These are phyloP conservation scores for Fusarium sambucinum DNA, from an alignment of 2,329 filamentous ascomycete species.

Conservation along the genomic window DNA sequence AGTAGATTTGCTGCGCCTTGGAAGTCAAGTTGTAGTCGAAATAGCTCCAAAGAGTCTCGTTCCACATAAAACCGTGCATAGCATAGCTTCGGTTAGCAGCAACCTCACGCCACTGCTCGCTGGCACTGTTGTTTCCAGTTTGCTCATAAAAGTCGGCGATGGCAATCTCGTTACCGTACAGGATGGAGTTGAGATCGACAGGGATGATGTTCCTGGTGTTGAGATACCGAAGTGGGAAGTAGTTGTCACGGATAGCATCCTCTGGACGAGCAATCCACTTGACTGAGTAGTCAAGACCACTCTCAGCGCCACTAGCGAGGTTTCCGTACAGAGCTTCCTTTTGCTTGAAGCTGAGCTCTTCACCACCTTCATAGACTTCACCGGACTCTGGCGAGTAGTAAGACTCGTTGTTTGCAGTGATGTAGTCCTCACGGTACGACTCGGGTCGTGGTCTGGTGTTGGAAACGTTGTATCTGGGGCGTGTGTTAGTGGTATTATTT, in stretches of 20 bases:
- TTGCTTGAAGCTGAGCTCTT: conserved; percentile 64
- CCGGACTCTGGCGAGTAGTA: conserved; percentile 69
- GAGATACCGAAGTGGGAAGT: conserved; percentile 74
- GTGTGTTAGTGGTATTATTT: conserved; percentile 31
- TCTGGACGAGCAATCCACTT: conserved; percentile 69
- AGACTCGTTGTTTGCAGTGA: conserved; percentile 72
- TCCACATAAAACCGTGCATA: conserved; percentile 75
- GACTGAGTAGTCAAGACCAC: conserved; percentile 72
- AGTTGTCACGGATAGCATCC: conserved; percentile 70
- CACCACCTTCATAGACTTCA: conserved; percentile 66
- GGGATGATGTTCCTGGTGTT: conserved; percentile 70
- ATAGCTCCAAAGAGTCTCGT: conserved; percentile 70
- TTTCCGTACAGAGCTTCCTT: conserved; percentile 69
- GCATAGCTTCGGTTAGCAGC: conserved; percentile 68
- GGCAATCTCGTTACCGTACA: conserved; percentile 73
- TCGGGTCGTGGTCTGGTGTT: conserved; percentile 77
- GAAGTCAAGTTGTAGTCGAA: conserved; percentile 78
- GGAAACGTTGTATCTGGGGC: conserved; percentile 65
- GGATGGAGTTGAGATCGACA: conserved; percentile 75
- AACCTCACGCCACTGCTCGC: conserved; percentile 61
- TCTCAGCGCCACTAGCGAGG: conserved; percentile 74
- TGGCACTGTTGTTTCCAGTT: conserved; percentile 63
- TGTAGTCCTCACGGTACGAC: conserved; percentile 74
- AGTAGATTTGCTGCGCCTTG: conserved; percentile 65
- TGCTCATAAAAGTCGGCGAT: conserved; percentile 67